Conservation (phyloP, 148 eudicot species). For the Cornus controversa region DNA sequence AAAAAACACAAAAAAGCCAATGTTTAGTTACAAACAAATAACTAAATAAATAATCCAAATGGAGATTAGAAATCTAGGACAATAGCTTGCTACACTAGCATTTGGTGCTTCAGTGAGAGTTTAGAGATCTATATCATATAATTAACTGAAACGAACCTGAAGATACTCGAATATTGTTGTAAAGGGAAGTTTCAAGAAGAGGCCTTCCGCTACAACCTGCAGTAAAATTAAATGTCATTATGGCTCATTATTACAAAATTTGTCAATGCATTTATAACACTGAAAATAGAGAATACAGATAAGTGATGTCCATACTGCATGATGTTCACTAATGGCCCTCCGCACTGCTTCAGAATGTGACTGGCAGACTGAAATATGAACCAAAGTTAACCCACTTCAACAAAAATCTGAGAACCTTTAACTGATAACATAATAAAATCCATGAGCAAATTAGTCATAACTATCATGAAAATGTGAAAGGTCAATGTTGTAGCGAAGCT, state of each 20-base stretch:
- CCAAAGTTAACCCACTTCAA: constrained; percentile 5
- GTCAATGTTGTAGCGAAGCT: neutral
- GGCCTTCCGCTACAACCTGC: constrained; percentile 71
- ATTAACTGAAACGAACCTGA: constrained; percentile 52
- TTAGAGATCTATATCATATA: neutral
- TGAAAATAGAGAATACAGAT: neutral
- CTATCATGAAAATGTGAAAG: too few species aligned
- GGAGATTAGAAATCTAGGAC: neutral
- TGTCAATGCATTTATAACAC: neutral
- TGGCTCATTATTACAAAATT: neutral
- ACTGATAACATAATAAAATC: neutral
- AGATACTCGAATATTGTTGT: constrained; percentile 95
- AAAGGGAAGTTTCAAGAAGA: constrained; percentile 75
- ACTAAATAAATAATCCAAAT: neutral
- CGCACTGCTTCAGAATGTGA: constrained; percentile 56
- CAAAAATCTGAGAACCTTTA: constrained; percentile 8
- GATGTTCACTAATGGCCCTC: constrained; percentile 56
- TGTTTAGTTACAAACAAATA: neutral
- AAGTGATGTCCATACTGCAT: constrained; percentile 45
- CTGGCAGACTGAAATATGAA: constrained; percentile 52
- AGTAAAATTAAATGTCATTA: constrained; percentile 19
- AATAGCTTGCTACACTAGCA: neutral
- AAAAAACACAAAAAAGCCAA: neutral
- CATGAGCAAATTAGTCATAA: too few species aligned
- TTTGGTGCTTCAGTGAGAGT: neutral